Evolutionary conservation across 176 grass and related monocot genomes (phyloP).

Genomic region (Ensete ventricosum): DNA sequence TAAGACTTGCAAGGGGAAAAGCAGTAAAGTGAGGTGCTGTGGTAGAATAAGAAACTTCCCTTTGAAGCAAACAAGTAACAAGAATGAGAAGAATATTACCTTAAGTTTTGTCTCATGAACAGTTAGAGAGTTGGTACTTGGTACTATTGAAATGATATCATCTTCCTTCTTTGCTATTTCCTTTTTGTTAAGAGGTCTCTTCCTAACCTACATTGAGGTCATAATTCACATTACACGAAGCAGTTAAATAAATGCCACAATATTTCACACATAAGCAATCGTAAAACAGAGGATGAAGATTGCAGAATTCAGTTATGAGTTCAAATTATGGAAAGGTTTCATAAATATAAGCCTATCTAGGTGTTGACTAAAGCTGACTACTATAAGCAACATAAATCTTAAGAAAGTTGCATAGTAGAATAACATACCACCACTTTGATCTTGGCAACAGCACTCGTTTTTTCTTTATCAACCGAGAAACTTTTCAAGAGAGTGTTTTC

Average conservation of each 20-base stretch:
- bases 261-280: not conserved
- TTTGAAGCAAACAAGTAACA: conserved; percentile 24
- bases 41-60: not conserved
- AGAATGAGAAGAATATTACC: conserved; percentile 31
- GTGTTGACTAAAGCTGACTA: not conserved
- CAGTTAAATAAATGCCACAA: not conserved
- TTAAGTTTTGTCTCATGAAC: conserved; percentile 99
- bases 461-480: conserved; percentile 69
- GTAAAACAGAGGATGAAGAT: not conserved
- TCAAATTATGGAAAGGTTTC: not conserved
- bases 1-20: not conserved
- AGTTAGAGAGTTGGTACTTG: conserved; percentile 58
- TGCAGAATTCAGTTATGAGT: not conserved
- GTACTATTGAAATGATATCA: conserved; percentile 89
- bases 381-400: not conserved
- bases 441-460: conserved; percentile 66
- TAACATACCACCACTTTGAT: conserved; percentile 99
- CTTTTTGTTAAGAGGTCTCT: conserved; percentile 96
- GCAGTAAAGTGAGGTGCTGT: not conserved
- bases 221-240: not conserved
- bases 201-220: conserved; percentile 58
- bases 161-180: conserved; percentile 92
- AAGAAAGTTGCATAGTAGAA: conserved; percentile 13
- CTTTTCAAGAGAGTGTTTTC: conserved; percentile 47
- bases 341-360: not conserved